A percentile compares a stretch with the other conserved stretches of the same genome.
phyloP scores from a whole-genome alignment of 148 eudicot species.

The Vaccinium darrowii region DNA sequence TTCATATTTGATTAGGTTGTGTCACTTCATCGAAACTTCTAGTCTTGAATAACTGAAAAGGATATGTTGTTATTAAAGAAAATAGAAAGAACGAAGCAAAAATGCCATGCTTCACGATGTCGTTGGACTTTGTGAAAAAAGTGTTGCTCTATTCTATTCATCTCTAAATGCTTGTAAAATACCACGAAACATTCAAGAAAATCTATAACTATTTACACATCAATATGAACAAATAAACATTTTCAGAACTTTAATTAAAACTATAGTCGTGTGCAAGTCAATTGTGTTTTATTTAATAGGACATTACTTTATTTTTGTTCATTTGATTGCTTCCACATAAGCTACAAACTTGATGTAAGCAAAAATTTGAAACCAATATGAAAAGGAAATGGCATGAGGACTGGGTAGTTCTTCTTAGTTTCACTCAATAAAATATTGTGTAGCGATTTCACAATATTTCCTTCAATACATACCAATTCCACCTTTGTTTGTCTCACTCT shows the following conservation, averaged over 20 bases:
- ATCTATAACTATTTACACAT: background rate
- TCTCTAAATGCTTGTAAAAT: background rate
- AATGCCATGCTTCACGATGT: slow-evolving; percentile 5
- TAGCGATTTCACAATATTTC: background rate
- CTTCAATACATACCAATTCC: background rate
- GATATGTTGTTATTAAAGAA: background rate
- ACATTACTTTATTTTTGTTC: background rate
- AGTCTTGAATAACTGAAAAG: background rate
- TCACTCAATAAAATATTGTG: background rate
- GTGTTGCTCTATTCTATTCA: background rate
- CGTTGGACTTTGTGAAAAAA: background rate
- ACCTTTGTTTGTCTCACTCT: background rate
- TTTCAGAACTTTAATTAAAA: background rate
- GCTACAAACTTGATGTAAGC: background rate
- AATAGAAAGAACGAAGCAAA: background rate
- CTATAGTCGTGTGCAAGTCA: background rate
- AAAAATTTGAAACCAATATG: background rate
- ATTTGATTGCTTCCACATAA: background rate
- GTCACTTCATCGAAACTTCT: background rate
- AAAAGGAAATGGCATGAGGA: background rate
- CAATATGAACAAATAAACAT: background rate
- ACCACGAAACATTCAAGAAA: background rate
- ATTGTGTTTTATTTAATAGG: background rate
- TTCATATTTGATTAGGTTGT: background rate
- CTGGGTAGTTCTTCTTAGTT: background rate